A percentile compares a stretch with the other conserved stretches of the same genome.
Conservation (phyloP, 2,329 filamentous ascomycete genomes). For the Elsinoe arachidis region DNA sequence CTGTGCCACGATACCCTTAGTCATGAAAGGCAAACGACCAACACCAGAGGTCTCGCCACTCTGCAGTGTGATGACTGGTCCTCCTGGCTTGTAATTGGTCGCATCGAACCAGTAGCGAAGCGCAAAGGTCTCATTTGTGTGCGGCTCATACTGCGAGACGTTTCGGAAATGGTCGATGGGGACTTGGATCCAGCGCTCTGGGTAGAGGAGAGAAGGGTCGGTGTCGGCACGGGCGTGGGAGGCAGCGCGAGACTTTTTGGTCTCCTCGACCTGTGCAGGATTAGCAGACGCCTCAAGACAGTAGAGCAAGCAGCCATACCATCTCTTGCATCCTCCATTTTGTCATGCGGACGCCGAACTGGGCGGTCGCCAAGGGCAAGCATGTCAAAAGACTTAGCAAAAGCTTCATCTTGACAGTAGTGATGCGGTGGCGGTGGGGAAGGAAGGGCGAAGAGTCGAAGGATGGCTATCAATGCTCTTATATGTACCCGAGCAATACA, state of each 20-base stretch:
- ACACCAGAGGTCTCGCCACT: slow-evolving; percentile 60
- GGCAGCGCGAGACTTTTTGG: slow-evolving; percentile 2
- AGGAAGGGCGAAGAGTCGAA: not conserved
- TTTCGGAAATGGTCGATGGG: slow-evolving; percentile 79
- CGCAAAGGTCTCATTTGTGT: slow-evolving; percentile 58
- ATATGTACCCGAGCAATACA: not conserved
- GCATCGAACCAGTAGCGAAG: slow-evolving; percentile 80
- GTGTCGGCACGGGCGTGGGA: slow-evolving; percentile 17
- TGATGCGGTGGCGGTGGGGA: slow-evolving; percentile 1
- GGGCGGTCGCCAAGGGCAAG: slow-evolving; percentile 6
- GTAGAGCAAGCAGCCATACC: not conserved
- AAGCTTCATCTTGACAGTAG: slow-evolving; percentile 9
- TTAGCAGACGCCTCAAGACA: not conserved
- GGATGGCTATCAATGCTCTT: not conserved
- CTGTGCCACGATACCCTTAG: slow-evolving; percentile 68
- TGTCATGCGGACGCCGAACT: slow-evolving; percentile 4
- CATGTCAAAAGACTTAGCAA: slow-evolving; percentile 7
- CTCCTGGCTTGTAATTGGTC: slow-evolving; percentile 63
- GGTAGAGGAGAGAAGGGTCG: slow-evolving; percentile 35
- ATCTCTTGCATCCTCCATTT: slow-evolving; percentile 9
- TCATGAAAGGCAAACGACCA: slow-evolving; percentile 59
- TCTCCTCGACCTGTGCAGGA: not conserved
- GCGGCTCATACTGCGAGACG: slow-evolving; percentile 67
- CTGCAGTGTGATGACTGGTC: slow-evolving; percentile 70
- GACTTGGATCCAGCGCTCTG: slow-evolving; percentile 44